Percentiles rank a stretch among this genome's conserved stretches.
Evolutionary conservation across 2,329 filamentous ascomycete species (phyloP).

Genomic region (Tolypocladium album): DNA sequence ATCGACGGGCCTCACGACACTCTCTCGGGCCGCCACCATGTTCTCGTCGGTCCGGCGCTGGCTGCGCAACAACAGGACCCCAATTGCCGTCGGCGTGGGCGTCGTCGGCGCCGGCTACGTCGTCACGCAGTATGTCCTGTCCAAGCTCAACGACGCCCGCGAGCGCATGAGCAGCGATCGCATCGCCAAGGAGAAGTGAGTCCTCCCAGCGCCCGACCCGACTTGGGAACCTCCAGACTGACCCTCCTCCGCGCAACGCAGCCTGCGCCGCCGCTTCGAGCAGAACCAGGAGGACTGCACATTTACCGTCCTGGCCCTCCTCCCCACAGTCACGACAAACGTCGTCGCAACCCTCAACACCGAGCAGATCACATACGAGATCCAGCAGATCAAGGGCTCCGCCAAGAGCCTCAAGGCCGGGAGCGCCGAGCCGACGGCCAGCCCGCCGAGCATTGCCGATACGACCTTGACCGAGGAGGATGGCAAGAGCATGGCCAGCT

Average conservation of each 20-base stretch:
- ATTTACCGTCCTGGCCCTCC: slow-evolving; percentile 89
- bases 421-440: slow-evolving; percentile 36
- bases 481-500: slow-evolving; percentile 61
- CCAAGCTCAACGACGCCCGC: slow-evolving; percentile 83
- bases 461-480: slow-evolving; percentile 79
- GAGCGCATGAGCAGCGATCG: slow-evolving; percentile 95
- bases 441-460: slow-evolving; percentile 48
- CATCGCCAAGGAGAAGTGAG: slow-evolving; percentile 92
- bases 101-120: slow-evolving; percentile 85
- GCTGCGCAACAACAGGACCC: slow-evolving; percentile 84
- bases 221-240: background rate
- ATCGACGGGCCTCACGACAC: background rate
- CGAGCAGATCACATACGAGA: slow-evolving; percentile 83
- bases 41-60: slow-evolving; percentile 71
- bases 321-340: slow-evolving; percentile 84
- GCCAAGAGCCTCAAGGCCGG: slow-evolving; percentile 52
- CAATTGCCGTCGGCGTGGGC: slow-evolving; percentile 77
- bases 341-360: slow-evolving; percentile 82
- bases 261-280: slow-evolving; percentile 88
- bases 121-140: slow-evolving; percentile 83
- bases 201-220: background rate
- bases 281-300: slow-evolving; percentile 99
- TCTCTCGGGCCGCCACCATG: slow-evolving; percentile 29
- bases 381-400: slow-evolving; percentile 77
- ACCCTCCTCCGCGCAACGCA: slow-evolving; percentile 25